Percentiles rank a stretch among this genome's conserved stretches.
These are phyloP conservation scores for Alternaria consortialis DNA, from an alignment of 2,329 filamentous ascomycete genomes.

Conservation along the genomic window DNA sequence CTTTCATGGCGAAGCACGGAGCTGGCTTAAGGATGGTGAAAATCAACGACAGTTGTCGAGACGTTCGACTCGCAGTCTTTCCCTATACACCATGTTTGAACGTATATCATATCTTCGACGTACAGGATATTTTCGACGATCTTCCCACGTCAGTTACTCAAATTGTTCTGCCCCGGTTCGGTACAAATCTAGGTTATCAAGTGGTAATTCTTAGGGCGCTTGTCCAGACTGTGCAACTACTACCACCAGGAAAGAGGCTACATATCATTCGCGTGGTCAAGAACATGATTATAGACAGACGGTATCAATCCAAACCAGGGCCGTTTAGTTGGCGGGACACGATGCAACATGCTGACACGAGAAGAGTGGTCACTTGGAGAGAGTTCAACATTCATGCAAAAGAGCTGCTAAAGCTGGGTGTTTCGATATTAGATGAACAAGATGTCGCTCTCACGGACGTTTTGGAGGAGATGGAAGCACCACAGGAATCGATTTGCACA, in stretches of 20 bases:
- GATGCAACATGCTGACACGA: not conserved
- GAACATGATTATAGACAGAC: too few relatives aligned
- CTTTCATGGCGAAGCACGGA: conserved; percentile 5
- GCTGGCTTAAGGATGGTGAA: not conserved
- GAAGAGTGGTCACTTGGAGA: conserved; percentile 1
- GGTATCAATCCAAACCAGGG: not conserved
- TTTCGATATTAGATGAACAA: not conserved
- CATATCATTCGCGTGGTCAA: not conserved
- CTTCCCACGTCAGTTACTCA: not conserved
- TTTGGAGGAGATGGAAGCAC: not conserved
- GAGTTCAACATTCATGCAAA: not conserved
- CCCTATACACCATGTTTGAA: not conserved
- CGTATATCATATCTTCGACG: not conserved
- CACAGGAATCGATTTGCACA: not conserved
- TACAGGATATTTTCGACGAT: not conserved
- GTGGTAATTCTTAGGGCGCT: not conserved
- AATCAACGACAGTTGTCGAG: not conserved
- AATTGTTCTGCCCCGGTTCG: not conserved
- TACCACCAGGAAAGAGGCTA: not conserved
- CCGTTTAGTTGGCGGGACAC: not conserved
- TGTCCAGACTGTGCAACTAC: not conserved
- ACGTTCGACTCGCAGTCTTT: not conserved
- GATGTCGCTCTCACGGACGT: not conserved
- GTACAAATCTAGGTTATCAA: not conserved
- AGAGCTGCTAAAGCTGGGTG: not conserved